Conservation (phyloP, 345 rosid species). For the Dipteronia dyeriana region DNA sequence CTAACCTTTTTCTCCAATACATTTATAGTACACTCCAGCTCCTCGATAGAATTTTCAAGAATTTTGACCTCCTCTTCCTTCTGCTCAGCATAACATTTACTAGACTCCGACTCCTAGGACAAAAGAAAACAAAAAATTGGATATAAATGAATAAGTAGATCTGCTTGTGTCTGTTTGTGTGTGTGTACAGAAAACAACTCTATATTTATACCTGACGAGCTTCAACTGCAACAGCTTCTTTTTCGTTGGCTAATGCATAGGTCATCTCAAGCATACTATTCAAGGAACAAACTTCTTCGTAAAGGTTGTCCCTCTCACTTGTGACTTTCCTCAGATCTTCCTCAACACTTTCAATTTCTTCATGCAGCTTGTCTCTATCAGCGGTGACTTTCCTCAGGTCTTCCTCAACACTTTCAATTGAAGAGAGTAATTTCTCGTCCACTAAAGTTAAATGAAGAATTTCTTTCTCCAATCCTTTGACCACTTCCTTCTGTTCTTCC, state of each 20-base stretch:
- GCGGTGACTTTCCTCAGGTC: constrained; percentile 45
- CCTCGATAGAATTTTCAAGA: constrained; percentile 81
- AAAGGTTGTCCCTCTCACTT: constrained; percentile 62
- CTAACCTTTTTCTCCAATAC: constrained; percentile 86
- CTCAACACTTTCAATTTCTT: constrained; percentile 47
- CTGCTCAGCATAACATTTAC: constrained; percentile 73
- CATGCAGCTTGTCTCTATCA: constrained; percentile 60
- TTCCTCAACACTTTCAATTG: constrained; percentile 50
- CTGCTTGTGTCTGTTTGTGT: background rate
- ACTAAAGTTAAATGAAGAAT: constrained; percentile 58
- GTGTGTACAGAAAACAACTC: constrained; percentile 3
- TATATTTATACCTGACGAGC: constrained; percentile 63
- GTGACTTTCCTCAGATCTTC: constrained; percentile 49
- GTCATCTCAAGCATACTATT: constrained; percentile 70
- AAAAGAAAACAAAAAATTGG: constrained; percentile 7
- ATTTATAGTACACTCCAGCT: constrained; percentile 82
- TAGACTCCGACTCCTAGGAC: constrained; percentile 72
- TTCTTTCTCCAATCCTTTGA: constrained; percentile 76
- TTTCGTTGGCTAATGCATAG: constrained; percentile 77
- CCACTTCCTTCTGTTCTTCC: constrained; percentile 72
- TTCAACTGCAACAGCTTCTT: constrained; percentile 79
- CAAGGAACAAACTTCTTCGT: constrained; percentile 56
- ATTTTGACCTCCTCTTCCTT: constrained; percentile 93
- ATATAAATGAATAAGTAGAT: constrained; percentile 1
- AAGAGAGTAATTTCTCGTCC: constrained; percentile 47